These are phyloP conservation scores for Acacia pycnantha DNA, from an alignment of 331 rosid genomes.

Conservation along the genomic window DNA sequence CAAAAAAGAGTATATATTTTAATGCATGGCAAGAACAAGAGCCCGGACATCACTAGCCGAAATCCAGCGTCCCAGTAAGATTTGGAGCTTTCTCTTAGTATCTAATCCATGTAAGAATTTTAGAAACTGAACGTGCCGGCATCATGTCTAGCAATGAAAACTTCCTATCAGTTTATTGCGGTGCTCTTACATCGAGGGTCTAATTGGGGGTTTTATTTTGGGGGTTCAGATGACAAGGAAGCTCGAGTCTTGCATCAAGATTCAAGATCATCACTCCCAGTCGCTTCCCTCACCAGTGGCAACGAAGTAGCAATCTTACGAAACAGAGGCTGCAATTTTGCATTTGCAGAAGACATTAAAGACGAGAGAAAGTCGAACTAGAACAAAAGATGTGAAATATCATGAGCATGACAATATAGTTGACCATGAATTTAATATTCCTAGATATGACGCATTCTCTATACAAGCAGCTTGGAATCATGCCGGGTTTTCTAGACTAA, in stretches of 20 bases:
- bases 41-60: neutral
- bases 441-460: neutral
- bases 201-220: neutral
- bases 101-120: neutral
- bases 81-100: neutral
- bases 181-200: slow-evolving; percentile 24
- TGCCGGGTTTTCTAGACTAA: neutral
- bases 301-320: slow-evolving; percentile 86
- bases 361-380: neutral
- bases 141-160: neutral
- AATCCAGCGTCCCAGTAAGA: neutral
- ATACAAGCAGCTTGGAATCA: neutral
- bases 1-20: too few species aligned
- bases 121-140: neutral
- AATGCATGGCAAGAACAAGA: neutral
- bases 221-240: neutral
- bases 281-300: slow-evolving; percentile 31
- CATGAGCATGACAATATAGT: neutral
- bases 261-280: too few species aligned
- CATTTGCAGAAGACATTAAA: slow-evolving; percentile 21
- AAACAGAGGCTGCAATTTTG: slow-evolving; percentile 70
- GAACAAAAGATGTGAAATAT: neutral
- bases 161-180: neutral
- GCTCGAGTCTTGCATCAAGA: neutral
- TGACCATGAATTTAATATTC: neutral